phyloP scores from a whole-genome alignment of 1,284 basidiomycete genomes.

The Cystobasidium slooffiae region DNA sequence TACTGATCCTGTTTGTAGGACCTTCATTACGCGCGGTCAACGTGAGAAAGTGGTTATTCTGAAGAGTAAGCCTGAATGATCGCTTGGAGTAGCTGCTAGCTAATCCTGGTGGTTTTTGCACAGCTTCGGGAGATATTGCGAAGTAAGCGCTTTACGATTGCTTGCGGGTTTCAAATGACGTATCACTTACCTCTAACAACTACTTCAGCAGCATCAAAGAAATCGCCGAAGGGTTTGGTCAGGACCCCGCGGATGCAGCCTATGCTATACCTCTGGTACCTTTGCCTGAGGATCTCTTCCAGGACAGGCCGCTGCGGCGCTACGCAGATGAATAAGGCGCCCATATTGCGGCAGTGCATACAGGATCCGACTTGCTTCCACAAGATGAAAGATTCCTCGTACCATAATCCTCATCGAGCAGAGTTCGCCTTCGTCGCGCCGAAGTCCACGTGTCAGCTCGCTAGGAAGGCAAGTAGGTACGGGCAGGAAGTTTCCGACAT shows the following conservation, averaged over 20 bases:
- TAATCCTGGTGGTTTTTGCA: not conserved
- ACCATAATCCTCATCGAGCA: too few species aligned
- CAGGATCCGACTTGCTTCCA: too few species aligned
- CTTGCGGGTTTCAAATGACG: not conserved
- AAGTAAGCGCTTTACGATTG: not conserved
- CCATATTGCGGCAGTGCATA: too few species aligned
- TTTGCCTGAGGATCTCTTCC: conserved; percentile 5
- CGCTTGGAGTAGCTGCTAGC: not conserved
- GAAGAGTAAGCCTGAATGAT: conserved; percentile 4
- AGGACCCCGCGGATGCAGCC: not conserved
- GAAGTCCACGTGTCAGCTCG: not conserved
- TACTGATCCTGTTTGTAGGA: not conserved
- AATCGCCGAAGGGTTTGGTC: not conserved
- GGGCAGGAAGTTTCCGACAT: too few species aligned
- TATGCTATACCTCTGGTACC: not conserved
- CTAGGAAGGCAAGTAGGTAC: too few species aligned
- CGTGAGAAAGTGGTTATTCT: conserved; percentile 10
- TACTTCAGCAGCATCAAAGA: not conserved
- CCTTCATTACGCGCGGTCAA: conserved; percentile 4
- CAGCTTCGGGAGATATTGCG: not conserved
- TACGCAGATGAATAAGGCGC: too few species aligned
- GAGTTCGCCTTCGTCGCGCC: not conserved
- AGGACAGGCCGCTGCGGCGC: not conserved
- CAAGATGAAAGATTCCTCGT: too few species aligned
- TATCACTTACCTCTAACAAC: not conserved